Conservation (phyloP, 2,329 filamentous ascomycete genomes). For the Helicocarpus griseus region DNA sequence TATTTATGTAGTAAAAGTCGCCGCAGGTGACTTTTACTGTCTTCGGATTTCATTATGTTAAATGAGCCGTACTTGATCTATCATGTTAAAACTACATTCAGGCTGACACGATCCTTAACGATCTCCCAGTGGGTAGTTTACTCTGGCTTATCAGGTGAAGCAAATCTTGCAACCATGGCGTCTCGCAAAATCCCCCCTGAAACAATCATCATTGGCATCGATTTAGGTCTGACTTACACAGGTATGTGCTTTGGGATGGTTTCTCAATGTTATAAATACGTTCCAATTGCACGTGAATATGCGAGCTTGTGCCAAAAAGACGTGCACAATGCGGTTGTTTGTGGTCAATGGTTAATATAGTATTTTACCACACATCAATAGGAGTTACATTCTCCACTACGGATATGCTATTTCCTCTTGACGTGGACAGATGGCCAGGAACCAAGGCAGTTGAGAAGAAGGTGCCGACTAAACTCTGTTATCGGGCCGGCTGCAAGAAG, state of each 20-base stretch:
- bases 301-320: background rate
- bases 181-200: background rate
- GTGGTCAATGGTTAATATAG: background rate
- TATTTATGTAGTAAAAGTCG: background rate
- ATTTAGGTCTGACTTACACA: conserved; percentile 2
- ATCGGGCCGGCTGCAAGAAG: conserved; percentile 1
- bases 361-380: background rate
- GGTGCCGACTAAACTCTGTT: conserved; percentile 2
- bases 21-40: background rate
- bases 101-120: background rate
- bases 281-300: background rate
- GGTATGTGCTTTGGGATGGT: background rate
- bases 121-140: background rate
- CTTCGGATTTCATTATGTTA: background rate
- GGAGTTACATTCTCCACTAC: conserved; percentile 3
- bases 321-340: background rate
- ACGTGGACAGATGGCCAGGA: background rate
- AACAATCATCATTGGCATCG: conserved; percentile 3
- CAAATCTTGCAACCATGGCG: background rate
- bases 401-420: background rate
- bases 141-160: background rate
- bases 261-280: background rate
- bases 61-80: background rate
- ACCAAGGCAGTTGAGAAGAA: background rate
- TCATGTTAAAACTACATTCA: background rate